phyloP scores from a whole-genome alignment of 805 yeast genomes.

The Pichia rugopelliculosa region DNA sequence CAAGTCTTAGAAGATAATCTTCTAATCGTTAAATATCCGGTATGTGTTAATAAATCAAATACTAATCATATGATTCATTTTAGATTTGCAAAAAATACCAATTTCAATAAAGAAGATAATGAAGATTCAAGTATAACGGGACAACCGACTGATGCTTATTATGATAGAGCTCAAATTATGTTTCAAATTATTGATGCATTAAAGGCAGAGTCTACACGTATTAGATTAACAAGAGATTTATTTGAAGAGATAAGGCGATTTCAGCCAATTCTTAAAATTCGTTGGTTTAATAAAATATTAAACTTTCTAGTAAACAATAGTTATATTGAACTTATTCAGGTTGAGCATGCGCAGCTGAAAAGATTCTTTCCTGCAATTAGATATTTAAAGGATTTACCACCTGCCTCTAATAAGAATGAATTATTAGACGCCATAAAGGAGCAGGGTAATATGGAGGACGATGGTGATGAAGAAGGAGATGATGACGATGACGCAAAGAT shows the following conservation, averaged over 20 bases:
- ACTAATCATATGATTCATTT: constrained; percentile 48
- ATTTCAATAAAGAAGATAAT: constrained; percentile 12
- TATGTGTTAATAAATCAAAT: constrained; percentile 39
- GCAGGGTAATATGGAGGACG: constrained; percentile 22
- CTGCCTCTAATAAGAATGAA: constrained; percentile 4
- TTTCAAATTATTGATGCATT: constrained; percentile 39
- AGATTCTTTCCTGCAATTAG: constrained; percentile 21
- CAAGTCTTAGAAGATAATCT: constrained; percentile 45
- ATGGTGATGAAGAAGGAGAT: constrained; percentile 25
- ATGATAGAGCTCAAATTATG: constrained; percentile 18
- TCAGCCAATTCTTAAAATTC: constrained; percentile 27
- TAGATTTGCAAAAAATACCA: constrained; percentile 29
- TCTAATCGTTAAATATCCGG: constrained; percentile 34
- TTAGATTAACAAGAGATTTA: constrained; percentile 55
- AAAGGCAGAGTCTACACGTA: constrained; percentile 50
- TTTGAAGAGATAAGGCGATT: constrained; percentile 51
- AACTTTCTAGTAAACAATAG: constrained; percentile 39
- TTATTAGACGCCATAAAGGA: constrained; percentile 11
- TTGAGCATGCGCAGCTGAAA: constrained; percentile 19
- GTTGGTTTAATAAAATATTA: constrained; percentile 37
- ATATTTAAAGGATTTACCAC: constrained; percentile 20
- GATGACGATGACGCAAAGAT: constrained; percentile 14
- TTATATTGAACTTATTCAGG: constrained; percentile 16
- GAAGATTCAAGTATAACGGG: neutral
- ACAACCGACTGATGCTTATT: constrained; percentile 4